phyloP scores from a whole-genome alignment of 768 basidiomycete species.

The Serpula lacrymans region DNA sequence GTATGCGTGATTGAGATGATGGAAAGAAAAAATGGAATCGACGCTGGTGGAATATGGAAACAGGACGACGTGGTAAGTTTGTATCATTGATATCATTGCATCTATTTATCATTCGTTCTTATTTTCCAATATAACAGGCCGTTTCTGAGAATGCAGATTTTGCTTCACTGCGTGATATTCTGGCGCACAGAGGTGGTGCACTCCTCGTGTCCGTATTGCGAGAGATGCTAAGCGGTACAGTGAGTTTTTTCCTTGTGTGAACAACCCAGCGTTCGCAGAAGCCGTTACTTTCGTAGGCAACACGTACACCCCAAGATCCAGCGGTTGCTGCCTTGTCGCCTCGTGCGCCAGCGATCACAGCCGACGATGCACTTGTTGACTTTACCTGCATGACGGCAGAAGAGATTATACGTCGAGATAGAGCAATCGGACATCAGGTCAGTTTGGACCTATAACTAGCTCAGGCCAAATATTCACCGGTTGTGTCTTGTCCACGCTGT shows the following conservation, averaged over 20 bases:
- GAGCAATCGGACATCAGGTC: conserved; percentile 73
- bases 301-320: conserved; percentile 43
- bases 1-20: conserved; percentile 81
- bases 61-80: conserved; percentile 48
- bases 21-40: conserved; percentile 63
- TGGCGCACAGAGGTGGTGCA: conserved; percentile 64
- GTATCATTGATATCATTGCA: background rate
- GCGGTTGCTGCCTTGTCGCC: conserved; percentile 26
- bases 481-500: background rate
- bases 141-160: conserved; percentile 54
- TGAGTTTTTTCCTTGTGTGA: conserved; percentile 22
- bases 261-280: conserved; percentile 4
- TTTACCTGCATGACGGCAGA: conserved; percentile 57
- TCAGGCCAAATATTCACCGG: background rate
- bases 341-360: conserved; percentile 59
- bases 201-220: conserved; percentile 71
- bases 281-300: conserved; percentile 44
- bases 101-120: background rate
- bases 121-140: conserved; percentile 33
- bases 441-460: background rate
- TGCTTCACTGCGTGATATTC: conserved; percentile 46
- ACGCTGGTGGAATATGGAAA: conserved; percentile 73
- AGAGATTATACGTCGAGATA: conserved; percentile 49
- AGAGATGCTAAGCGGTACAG: conserved; percentile 55
- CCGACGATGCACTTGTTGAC: conserved; percentile 49